Evolutionary conservation across 225 moss, liverwort and hornwort species (phyloP).

Genomic region (Pleurozium schreberi): DNA sequence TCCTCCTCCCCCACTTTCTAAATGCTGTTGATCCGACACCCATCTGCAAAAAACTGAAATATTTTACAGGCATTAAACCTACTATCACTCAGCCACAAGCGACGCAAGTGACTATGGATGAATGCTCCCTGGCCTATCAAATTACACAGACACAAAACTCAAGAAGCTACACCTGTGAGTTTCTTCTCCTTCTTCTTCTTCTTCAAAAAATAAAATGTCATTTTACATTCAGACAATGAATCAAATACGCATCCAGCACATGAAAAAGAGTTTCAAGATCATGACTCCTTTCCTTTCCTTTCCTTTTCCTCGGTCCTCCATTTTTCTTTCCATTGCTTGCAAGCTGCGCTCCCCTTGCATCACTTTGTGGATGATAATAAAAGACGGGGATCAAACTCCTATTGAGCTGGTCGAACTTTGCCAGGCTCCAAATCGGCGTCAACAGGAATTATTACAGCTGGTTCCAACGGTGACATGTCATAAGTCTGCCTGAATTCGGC

Average conservation of each 20-base stretch:
- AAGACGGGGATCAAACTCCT: neutral
- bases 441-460: constrained; percentile 19
- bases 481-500: constrained; percentile 34
- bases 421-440: constrained; percentile 30
- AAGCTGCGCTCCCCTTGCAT: neutral
- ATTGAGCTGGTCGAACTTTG: constrained; percentile 42
- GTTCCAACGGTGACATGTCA: constrained; percentile 62
- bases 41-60: constrained; percentile 28
- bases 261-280: neutral
- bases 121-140: constrained; percentile 7
- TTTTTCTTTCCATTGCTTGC: neutral
- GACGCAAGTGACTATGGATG: constrained; percentile 10
- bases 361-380: neutral
- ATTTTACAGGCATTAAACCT: constrained; percentile 25
- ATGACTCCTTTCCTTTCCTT: neutral
- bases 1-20: neutral
- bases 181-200: too few relatives aligned
- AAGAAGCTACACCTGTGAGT: constrained; percentile 2
- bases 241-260: neutral
- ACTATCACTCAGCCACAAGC: constrained; percentile 14
- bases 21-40: neutral
- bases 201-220: constrained; percentile 14
- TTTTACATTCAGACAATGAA: constrained; percentile 21
- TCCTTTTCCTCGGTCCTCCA: neutral
- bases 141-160: neutral